Percentiles rank a stretch among this genome's conserved stretches.
phyloP scores from a whole-genome alignment of 371 early-diverging fungal species.

The Mucor lusitanicus region DNA sequence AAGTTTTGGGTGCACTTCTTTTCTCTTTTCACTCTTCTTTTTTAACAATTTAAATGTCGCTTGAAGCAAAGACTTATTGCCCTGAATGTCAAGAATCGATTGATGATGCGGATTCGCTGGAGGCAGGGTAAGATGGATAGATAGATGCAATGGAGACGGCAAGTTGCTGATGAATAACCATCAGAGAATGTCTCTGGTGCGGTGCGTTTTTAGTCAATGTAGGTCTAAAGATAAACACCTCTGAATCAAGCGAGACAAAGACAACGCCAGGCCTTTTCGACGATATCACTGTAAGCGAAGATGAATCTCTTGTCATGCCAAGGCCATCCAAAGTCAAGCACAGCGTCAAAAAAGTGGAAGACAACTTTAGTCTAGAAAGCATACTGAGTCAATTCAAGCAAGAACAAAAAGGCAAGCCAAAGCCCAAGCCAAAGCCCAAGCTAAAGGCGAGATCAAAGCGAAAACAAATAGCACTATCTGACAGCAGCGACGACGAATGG shows the following conservation, averaged over 20 bases:
- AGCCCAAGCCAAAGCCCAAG: background rate
- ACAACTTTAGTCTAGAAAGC: too few species aligned
- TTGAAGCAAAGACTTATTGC: background rate
- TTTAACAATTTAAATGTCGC: background rate
- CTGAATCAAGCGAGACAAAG: background rate
- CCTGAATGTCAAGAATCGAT: background rate
- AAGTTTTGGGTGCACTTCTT: background rate
- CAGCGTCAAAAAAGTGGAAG: background rate
- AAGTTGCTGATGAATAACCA: background rate
- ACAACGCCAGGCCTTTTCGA: background rate
- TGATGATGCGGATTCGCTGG: background rate
- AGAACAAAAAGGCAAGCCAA: background rate
- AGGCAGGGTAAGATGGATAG: background rate
- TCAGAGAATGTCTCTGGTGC: background rate
- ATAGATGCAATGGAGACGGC: background rate
- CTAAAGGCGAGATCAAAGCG: background rate
- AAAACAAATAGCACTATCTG: background rate
- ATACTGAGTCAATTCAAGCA: background rate
- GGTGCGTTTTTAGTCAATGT: background rate
- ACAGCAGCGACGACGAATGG: background rate
- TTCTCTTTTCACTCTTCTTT: background rate
- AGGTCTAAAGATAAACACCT: background rate
- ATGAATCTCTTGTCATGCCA: background rate
- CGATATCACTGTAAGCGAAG: background rate
- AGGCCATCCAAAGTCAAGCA: background rate